phyloP scores from a whole-genome alignment of 2,329 filamentous ascomycete genomes.

The Neopestalotiopsis sp. region DNA sequence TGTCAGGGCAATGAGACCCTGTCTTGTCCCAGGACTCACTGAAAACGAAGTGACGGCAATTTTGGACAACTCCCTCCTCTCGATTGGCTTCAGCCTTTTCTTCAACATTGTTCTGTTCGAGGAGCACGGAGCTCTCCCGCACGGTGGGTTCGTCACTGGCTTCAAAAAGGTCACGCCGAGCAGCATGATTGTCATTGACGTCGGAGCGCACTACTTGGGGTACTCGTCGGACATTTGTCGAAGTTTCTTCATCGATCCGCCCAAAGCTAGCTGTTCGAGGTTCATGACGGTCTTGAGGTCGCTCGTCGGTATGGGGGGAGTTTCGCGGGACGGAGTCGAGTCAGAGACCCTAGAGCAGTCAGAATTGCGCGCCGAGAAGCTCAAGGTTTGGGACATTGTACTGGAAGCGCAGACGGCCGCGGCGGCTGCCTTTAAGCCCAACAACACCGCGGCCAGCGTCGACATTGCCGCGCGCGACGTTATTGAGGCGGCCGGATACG shows the following conservation, averaged over 20 bases:
- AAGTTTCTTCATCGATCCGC: constrained; percentile 59
- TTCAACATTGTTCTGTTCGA: constrained; percentile 70
- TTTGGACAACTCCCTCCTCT: constrained; percentile 58
- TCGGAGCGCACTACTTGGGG: constrained; percentile 63
- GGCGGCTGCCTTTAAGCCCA: constrained; percentile 52
- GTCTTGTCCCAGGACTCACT: constrained; percentile 60
- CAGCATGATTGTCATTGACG: constrained; percentile 66
- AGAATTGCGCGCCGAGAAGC: constrained; percentile 50
- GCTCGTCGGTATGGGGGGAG: neutral
- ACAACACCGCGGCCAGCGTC: constrained; percentile 61
- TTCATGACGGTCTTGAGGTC: neutral
- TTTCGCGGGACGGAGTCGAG: neutral
- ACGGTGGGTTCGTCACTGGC: constrained; percentile 58
- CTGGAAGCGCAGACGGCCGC: constrained; percentile 66
- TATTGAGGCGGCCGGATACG: constrained; percentile 64
- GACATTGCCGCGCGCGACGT: constrained; percentile 64
- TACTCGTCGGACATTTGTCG: constrained; percentile 69
- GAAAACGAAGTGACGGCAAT: constrained; percentile 62
- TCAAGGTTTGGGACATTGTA: constrained; percentile 64
- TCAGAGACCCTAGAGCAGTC: neutral
- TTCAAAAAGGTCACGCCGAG: constrained; percentile 55
- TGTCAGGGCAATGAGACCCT: constrained; percentile 59
- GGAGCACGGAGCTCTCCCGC: constrained; percentile 56
- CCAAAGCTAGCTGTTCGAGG: constrained; percentile 14
- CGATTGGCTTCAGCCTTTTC: constrained; percentile 60